Percentiles rank a stretch among this genome's conserved stretches.
Conservation (phyloP, 2,329 filamentous ascomycete species). For the Xylaria sp. region DNA sequence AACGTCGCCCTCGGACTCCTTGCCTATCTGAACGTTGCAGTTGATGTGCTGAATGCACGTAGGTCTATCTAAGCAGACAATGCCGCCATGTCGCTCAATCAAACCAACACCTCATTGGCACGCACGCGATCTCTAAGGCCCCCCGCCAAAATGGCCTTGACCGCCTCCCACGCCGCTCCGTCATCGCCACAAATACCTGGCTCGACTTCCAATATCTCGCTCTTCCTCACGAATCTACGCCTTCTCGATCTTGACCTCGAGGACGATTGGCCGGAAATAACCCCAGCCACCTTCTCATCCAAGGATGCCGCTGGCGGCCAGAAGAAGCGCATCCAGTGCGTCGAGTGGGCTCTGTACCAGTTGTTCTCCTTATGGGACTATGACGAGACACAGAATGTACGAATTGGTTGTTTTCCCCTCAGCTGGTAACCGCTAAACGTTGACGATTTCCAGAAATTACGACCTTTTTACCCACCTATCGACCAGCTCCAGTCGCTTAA, state of each 20-base stretch:
- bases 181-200: conserved; percentile 29
- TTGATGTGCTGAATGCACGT: neutral
- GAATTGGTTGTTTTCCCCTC: conserved; percentile 23
- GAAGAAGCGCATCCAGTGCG: conserved; percentile 77
- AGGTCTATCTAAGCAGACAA: conserved; percentile 18
- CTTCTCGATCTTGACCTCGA: conserved; percentile 78
- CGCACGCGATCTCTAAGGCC: conserved; percentile 36
- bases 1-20: conserved; percentile 36
- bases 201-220: conserved; percentile 56
- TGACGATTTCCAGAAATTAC: conserved; percentile 70
- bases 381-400: conserved; percentile 72
- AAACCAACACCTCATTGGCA: conserved; percentile 35
- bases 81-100: conserved; percentile 38
- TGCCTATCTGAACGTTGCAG: neutral
- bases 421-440: neutral
- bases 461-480: conserved; percentile 86
- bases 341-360: conserved; percentile 91
- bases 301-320: conserved; percentile 71
- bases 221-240: conserved; percentile 83
- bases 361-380: conserved; percentile 85
- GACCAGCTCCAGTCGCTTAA: conserved; percentile 92
- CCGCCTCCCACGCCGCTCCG: conserved; percentile 30
- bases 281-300: conserved; percentile 67
- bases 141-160: conserved; percentile 33
- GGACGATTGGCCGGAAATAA: conserved; percentile 80